Evolutionary conservation across 2,329 filamentous ascomycete species (phyloP).

Genomic region (Cytospora chrysosperma): DNA sequence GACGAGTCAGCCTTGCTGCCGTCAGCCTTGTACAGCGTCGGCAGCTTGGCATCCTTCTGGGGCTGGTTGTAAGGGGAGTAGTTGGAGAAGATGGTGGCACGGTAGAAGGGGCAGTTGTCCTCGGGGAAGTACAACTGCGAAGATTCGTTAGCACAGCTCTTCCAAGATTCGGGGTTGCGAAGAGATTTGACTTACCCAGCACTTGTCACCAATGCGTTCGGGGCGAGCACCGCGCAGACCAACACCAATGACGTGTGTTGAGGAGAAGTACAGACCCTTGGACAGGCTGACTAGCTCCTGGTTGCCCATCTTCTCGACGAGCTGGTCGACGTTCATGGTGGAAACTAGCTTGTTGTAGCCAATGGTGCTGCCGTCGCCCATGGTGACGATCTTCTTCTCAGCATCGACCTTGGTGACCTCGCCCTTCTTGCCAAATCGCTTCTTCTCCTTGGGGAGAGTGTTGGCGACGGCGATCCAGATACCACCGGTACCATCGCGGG

Average conservation of each 20-base stretch:
- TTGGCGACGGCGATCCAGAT: slow-evolving; percentile 98
- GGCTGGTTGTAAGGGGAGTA: slow-evolving; percentile 99
- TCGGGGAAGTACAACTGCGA: slow-evolving; percentile 92
- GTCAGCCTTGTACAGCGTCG: slow-evolving; percentile 81
- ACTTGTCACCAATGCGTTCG: slow-evolving; percentile 97
- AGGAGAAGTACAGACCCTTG: slow-evolving; percentile 95
- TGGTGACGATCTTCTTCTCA: slow-evolving; percentile 75
- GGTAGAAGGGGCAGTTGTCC: slow-evolving; percentile 98
- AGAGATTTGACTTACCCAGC: slow-evolving; percentile 71
- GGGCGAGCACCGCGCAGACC: slow-evolving; percentile 89
- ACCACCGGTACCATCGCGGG: slow-evolving; percentile 90
- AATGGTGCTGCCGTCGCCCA: slow-evolving; percentile 83
- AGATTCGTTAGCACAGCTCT: slow-evolving; percentile 28
- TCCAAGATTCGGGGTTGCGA: no score
- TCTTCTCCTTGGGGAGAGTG: slow-evolving; percentile 89
- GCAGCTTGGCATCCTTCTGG: slow-evolving; percentile 74
- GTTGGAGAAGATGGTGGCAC: slow-evolving; percentile 99
- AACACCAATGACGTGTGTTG: slow-evolving; percentile 95
- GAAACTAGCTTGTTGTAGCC: slow-evolving; percentile 90
- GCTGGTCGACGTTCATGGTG: slow-evolving; percentile 92
- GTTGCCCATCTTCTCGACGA: slow-evolving; percentile 85
- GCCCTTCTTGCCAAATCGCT: slow-evolving; percentile 80
- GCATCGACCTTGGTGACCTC: slow-evolving; percentile 86
- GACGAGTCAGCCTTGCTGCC: slow-evolving; percentile 75
- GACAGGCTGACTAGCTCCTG: slow-evolving; percentile 77